Conservation (phyloP, 805 yeast genomes). For the Nakazawaea sp. region DNA sequence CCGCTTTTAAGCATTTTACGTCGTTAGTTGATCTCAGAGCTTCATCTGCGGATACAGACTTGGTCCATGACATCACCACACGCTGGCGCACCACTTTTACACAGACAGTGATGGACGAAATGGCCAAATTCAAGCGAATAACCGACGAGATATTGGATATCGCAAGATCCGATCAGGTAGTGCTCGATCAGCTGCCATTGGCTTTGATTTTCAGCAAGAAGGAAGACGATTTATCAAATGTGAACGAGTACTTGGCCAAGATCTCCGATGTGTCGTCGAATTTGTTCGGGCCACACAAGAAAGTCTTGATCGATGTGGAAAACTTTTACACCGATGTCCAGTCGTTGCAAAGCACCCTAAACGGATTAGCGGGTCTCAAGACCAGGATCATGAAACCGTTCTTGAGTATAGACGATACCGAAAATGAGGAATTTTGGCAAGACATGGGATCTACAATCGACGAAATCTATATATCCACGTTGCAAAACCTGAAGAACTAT, state of each 20-base stretch:
- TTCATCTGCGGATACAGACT: background rate
- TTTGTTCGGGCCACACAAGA: constrained; percentile 12
- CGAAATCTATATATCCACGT: background rate
- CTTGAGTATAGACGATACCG: constrained; percentile 28
- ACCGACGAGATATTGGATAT: constrained; percentile 13
- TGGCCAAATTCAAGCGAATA: constrained; percentile 16
- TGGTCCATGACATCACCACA: constrained; percentile 13
- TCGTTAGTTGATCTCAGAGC: constrained; percentile 17
- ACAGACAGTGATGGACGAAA: constrained; percentile 11
- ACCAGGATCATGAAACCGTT: constrained; percentile 20
- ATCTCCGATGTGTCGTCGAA: constrained; percentile 6
- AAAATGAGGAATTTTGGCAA: constrained; percentile 25
- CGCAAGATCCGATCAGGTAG: background rate
- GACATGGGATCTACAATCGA: background rate
- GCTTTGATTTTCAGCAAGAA: background rate
- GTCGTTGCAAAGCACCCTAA: constrained; percentile 14
- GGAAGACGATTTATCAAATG: constrained; percentile 15
- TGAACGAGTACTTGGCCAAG: constrained; percentile 13
- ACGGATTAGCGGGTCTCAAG: constrained; percentile 15
- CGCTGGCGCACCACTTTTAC: constrained; percentile 16
- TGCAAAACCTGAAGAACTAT: background rate
- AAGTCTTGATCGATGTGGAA: constrained; percentile 14
- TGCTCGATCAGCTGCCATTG: background rate
- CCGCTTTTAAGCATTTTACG: constrained; percentile 22
- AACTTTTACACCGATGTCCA: constrained; percentile 14